These are phyloP conservation scores for Atractiella rhizophila DNA, from an alignment of 768 basidiomycete genomes.

Conservation along the genomic window DNA sequence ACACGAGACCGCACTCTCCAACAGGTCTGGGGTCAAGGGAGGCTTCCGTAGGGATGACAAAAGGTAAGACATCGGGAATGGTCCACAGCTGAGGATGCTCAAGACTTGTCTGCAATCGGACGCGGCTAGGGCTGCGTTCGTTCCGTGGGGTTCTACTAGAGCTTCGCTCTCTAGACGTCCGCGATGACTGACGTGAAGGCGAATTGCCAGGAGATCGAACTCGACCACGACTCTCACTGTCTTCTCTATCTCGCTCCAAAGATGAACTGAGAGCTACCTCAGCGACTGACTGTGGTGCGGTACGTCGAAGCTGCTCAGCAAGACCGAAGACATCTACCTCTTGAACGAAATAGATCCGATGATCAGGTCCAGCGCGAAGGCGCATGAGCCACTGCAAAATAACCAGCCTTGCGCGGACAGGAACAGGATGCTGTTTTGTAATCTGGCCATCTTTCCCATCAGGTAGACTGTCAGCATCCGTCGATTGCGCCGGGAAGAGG, in stretches of 20 bases:
- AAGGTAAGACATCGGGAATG: too few relatives aligned
- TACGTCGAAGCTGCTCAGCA: slow-evolving; percentile 5
- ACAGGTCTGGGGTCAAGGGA: too few relatives aligned
- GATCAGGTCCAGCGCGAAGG: slow-evolving; percentile 67
- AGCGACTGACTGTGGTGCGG: not conserved
- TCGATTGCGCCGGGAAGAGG: slow-evolving; percentile 12
- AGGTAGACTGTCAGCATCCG: not conserved
- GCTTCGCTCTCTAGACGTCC: not conserved
- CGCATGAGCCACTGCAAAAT: slow-evolving; percentile 69
- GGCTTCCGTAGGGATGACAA: too few relatives aligned
- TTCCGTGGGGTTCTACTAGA: slow-evolving; percentile 7
- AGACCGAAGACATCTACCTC: slow-evolving; percentile 23
- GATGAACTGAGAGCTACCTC: not conserved
- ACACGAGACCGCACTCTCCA: not conserved
- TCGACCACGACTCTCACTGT: not conserved
- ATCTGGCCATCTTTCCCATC: too few relatives aligned
- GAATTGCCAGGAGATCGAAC: slow-evolving; percentile 6
- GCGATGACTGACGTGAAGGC: slow-evolving; percentile 4
- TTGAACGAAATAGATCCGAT: slow-evolving; percentile 47
- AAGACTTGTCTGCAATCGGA: too few relatives aligned
- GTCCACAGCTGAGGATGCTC: too few relatives aligned
- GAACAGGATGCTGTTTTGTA: not conserved
- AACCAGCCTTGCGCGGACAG: slow-evolving; percentile 37
- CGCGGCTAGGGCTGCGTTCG: too few relatives aligned
- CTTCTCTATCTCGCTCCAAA: not conserved